Evolutionary conservation across 2,329 filamentous ascomycete genomes (phyloP).

Genomic region (Alternaria sp.): DNA sequence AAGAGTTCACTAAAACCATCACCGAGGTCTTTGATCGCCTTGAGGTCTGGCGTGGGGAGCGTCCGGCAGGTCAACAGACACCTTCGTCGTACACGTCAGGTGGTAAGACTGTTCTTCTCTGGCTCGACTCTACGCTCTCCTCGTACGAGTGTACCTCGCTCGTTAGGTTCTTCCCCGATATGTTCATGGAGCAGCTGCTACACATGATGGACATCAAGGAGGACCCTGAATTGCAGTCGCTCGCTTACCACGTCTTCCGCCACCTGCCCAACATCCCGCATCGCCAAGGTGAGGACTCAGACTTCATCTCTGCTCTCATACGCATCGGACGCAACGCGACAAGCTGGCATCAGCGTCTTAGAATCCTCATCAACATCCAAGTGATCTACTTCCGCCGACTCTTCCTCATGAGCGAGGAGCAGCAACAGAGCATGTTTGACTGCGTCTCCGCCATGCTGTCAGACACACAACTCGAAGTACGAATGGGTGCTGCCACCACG

Average conservation of each 20-base stretch:
- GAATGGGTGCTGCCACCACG: conserved; percentile 88
- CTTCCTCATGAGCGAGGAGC: conserved; percentile 77
- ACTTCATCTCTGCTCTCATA: conserved; percentile 85
- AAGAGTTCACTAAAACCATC: conserved; percentile 76
- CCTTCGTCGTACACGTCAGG: conserved; percentile 94
- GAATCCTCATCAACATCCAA: conserved; percentile 97
- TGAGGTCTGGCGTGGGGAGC: conserved; percentile 85
- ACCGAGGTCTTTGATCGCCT: conserved; percentile 77
- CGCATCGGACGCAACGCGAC: conserved; percentile 82
- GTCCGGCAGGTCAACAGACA: conserved; percentile 86
- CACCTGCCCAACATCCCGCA: conserved; percentile 96
- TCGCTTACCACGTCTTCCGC: conserved; percentile 96
- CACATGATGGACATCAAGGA: conserved; percentile 99
- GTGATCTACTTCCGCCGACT: conserved; percentile 97
- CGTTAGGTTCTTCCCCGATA: conserved; percentile 85
- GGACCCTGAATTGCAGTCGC: conserved; percentile 90
- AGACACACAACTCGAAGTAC: conserved; percentile 90
- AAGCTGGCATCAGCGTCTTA: conserved; percentile 94
- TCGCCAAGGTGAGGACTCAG: conserved; percentile 80
- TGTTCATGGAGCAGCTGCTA: conserved; percentile 89
- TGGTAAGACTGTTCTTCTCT: conserved; percentile 92
- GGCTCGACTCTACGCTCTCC: conserved; percentile 89
- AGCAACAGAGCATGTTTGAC: conserved; percentile 82
- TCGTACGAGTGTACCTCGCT: conserved; percentile 93
- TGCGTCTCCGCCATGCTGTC: conserved; percentile 96